Evolutionary conservation across 805 yeast genomes (phyloP).

Genomic region (Myxozyma neotropica): DNA sequence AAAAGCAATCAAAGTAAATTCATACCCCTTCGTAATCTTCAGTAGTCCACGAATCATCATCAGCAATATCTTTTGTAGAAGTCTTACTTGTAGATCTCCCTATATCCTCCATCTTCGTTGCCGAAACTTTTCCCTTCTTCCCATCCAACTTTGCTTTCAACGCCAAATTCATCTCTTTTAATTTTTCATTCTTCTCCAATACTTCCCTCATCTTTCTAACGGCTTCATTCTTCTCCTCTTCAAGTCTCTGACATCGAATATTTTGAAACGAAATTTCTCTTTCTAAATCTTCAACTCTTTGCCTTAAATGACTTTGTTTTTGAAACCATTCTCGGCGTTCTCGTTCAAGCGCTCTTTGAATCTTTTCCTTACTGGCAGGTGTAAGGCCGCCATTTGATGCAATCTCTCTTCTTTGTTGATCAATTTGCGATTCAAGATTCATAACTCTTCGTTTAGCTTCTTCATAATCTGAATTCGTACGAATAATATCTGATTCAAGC

Average conservation of each 20-base stretch:
- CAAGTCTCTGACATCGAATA: constrained; percentile 7
- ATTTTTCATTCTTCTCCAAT: constrained; percentile 6
- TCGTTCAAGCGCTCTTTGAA: constrained; percentile 22
- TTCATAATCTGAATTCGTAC: constrained; percentile 6
- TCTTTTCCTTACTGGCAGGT: constrained; percentile 7
- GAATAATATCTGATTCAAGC: constrained; percentile 14
- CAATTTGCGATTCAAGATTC: constrained; percentile 23
- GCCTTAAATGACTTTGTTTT: constrained; percentile 14
- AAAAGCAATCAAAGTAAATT: too few species aligned
- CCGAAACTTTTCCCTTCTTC: background rate
- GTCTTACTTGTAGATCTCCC: too few species aligned
- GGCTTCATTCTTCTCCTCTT: constrained; percentile 28
- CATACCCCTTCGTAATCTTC: constrained; percentile 1
- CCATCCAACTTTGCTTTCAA: constrained; percentile 1
- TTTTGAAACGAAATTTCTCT: constrained; percentile 13
- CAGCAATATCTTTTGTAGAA: background rate
- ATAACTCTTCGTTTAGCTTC: constrained; percentile 1
- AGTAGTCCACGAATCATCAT: background rate
- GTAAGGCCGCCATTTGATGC: constrained; percentile 5
- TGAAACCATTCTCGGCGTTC: constrained; percentile 26
- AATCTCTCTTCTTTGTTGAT: constrained; percentile 14
- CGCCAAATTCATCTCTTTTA: constrained; percentile 11
- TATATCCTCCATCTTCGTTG: background rate
- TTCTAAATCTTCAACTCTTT: constrained; percentile 18
- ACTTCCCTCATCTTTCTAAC: constrained; percentile 11